A percentile compares a stretch with the other conserved stretches of the same genome.
phyloP scores from a whole-genome alignment of 1,284 basidiomycete species.

The Puccinia triticina region DNA sequence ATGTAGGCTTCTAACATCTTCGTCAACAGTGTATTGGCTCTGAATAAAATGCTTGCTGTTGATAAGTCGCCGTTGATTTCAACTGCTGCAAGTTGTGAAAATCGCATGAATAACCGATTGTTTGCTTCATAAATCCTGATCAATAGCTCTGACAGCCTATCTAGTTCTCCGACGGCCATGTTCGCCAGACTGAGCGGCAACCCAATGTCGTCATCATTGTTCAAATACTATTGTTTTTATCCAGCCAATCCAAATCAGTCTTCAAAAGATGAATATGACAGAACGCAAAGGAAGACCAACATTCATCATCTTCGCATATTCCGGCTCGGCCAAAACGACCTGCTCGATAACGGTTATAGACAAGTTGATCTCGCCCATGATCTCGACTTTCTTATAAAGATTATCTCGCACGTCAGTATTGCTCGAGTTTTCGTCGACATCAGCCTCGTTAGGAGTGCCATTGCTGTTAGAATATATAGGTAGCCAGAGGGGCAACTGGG shows the following conservation, averaged over 20 bases:
- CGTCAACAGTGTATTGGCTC: constrained; percentile 48
- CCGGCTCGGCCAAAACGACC: constrained; percentile 44
- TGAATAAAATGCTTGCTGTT: constrained; percentile 45
- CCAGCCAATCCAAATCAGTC: constrained; percentile 50
- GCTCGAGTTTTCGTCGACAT: background rate
- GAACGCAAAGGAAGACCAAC: constrained; percentile 8
- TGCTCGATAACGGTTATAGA: constrained; percentile 46
- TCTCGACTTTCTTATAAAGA: background rate
- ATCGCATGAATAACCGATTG: constrained; percentile 61
- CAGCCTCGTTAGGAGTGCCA: background rate
- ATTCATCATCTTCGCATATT: constrained; percentile 36
- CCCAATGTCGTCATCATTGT: constrained; percentile 52
- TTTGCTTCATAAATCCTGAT: constrained; percentile 65
- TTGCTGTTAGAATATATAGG: constrained; percentile 10
- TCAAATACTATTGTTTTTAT: constrained; percentile 53
- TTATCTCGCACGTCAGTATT: background rate
- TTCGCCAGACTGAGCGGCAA: constrained; percentile 67
- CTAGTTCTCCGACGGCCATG: constrained; percentile 64
- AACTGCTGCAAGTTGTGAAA: constrained; percentile 58
- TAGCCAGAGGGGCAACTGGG: constrained; percentile 24
- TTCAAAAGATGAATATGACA: constrained; percentile 53
- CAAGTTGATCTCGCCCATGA: constrained; percentile 42
- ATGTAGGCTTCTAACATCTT: constrained; percentile 51
- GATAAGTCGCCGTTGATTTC: constrained; percentile 52
- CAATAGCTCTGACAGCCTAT: constrained; percentile 62